These are phyloP conservation scores for Kwoniella heveanensis DNA, from an alignment of 768 basidiomycete genomes.

Conservation along the genomic window DNA sequence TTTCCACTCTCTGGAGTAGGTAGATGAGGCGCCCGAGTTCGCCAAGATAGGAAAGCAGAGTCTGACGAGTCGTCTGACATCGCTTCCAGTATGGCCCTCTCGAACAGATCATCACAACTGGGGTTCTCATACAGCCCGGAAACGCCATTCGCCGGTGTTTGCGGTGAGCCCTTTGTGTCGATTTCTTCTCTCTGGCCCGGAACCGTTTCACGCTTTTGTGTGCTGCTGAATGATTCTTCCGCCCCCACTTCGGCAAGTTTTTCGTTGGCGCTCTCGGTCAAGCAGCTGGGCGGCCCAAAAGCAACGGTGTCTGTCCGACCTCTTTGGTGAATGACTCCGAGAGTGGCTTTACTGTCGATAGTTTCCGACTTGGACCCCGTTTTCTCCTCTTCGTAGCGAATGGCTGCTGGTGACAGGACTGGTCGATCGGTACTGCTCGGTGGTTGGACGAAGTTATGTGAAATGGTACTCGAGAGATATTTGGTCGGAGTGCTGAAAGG, in stretches of 20 bases:
- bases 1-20: background rate
- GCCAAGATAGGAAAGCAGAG: background rate
- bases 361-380: background rate
- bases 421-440: slow-evolving; percentile 2
- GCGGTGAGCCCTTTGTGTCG: no score
- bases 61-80: background rate
- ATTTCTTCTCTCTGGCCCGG: no score
- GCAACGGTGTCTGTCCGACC: slow-evolving; percentile 12
- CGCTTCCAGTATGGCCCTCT: background rate
- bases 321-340: slow-evolving; percentile 3
- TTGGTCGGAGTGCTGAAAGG: background rate
- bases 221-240: no score
- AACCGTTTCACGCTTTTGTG: no score
- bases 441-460: background rate
- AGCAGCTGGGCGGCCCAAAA: slow-evolving; percentile 3
- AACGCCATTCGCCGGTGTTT: no score
- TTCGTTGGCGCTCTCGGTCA: background rate
- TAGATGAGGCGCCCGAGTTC: background rate
- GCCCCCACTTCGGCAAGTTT: background rate
- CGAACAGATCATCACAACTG: background rate
- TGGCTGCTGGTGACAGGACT: background rate
- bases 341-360: background rate
- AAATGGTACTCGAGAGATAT: background rate
- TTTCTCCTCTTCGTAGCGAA: background rate
- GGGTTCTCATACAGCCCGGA: no score